Evolutionary conservation across 805 yeast species (phyloP).

Genomic region (Ogataea dorogensis): DNA sequence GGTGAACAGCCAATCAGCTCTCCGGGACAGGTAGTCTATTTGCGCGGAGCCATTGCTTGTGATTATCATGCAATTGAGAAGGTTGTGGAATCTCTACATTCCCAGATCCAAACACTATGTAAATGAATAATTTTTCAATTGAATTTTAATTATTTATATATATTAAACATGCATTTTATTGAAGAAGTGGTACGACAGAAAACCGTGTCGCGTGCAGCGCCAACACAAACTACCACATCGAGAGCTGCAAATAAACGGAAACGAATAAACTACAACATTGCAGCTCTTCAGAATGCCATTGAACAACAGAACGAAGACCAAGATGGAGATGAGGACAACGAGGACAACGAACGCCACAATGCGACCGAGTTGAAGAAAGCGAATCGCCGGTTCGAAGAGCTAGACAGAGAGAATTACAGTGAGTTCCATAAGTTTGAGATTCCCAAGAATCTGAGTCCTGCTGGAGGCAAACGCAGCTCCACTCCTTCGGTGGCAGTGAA

Average conservation of each 20-base stretch:
- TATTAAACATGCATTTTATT: constrained; percentile 8
- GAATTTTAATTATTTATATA: constrained; percentile 1
- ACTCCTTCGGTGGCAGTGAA: constrained; percentile 36
- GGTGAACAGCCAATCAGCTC: constrained; percentile 20
- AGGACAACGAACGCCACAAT: constrained; percentile 25
- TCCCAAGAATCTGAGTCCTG: constrained; percentile 32
- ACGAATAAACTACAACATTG: constrained; percentile 35
- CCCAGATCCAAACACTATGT: constrained; percentile 12
- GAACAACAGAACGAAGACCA: constrained; percentile 31
- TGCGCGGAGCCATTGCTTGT: constrained; percentile 29
- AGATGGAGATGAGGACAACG: constrained; percentile 31
- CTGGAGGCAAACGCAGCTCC: constrained; percentile 17
- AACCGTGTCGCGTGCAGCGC: constrained; percentile 3
- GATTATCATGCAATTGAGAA: constrained; percentile 21
- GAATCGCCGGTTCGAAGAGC: constrained; percentile 39
- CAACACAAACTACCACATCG: constrained; percentile 11
- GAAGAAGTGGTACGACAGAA: constrained; percentile 11
- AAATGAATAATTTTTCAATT: constrained; percentile 1
- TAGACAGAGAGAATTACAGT: constrained; percentile 44
- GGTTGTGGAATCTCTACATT: constrained; percentile 22
- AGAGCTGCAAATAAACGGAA: constrained; percentile 24
- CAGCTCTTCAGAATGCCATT: constrained; percentile 28
- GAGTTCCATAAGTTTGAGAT: constrained; percentile 38
- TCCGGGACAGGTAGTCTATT: constrained; percentile 19
- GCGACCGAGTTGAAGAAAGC: constrained; percentile 36